Base-by-base conservation (phyloP, 2,329 filamentous ascomycete genomes). In the Calcarisporium arbuscula region DNA sequence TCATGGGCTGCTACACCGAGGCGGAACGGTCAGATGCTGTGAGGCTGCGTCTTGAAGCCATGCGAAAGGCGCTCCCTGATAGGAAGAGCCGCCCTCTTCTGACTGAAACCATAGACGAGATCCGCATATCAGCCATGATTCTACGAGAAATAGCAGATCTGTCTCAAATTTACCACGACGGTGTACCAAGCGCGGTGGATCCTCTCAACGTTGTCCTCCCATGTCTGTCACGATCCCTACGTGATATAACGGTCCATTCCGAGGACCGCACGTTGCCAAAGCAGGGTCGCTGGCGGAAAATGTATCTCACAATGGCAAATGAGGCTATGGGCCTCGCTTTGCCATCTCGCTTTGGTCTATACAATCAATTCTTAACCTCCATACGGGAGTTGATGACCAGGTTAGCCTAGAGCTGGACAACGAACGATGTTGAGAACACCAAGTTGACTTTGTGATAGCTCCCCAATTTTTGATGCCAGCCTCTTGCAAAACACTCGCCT, bases 171-270 rank as follows among this genome's bases (percentile, higher is more conserved):
- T 67, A 78, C 46, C 53, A 63, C 33, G 50, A 59, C 17, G 67
- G 72, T 14, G 58, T 77, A 6, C 64, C 67, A 1, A 53, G 72
- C 12, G 61, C 78, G 18, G 51, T 72, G 21, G 67, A 74, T 47
- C 69, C 78, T 46, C 64, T 80, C 30, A 67, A 72, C 37, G 60
- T 77, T 38, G 45, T 78, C 12, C 58, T 80, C 3, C 75, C 75
- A 1, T 76, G 73, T 36, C 56, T 80, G 14, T 63, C 61, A 34
- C 65, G 60, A 36, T 70, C 69, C 1, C 51, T 80, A 12, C 52
- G 61, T 27, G 73, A 78, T 40, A 78, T 80, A 43, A 65, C 55
- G 26, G 41, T 39, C 8, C 66, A 66, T 51, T 69, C 74, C 45
- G 65, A 74, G 21, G 68, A 78, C 47, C 65, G 60, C 22, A 60